phyloP scores from a whole-genome alignment of 2,329 filamentous ascomycete species.

The Aspergillus piperis region DNA sequence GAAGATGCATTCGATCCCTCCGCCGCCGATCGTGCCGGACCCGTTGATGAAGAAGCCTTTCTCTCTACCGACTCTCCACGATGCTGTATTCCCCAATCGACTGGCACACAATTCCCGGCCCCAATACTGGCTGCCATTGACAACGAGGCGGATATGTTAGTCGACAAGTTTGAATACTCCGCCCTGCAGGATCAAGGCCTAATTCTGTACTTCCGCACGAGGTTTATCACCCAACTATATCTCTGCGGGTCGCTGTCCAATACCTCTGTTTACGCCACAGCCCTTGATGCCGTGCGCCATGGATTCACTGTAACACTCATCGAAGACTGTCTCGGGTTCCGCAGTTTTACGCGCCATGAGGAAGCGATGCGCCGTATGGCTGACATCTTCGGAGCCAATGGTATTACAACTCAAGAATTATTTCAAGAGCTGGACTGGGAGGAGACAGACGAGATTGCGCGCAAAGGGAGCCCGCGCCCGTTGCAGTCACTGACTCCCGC shows the following conservation, averaged over 20 bases:
- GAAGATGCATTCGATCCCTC: constrained; percentile 19
- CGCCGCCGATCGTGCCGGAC: not conserved
- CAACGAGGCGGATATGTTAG: constrained; percentile 52
- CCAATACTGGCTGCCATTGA: constrained; percentile 54
- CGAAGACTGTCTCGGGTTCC: constrained; percentile 85
- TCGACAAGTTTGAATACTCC: constrained; percentile 80
- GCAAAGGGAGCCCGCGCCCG: constrained; percentile 18
- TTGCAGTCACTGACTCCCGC: constrained; percentile 24
- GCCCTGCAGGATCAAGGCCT: constrained; percentile 76
- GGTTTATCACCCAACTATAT: constrained; percentile 84
- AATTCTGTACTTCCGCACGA: constrained; percentile 75
- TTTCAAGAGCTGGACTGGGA: constrained; percentile 50
- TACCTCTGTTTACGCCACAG: constrained; percentile 85
- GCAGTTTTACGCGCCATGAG: constrained; percentile 67
- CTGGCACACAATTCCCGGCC: constrained; percentile 54
- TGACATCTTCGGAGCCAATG: constrained; percentile 72
- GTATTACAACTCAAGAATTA: constrained; percentile 63
- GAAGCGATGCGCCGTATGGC: constrained; percentile 70
- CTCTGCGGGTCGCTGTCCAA: constrained; percentile 87
- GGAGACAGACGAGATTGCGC: constrained; percentile 42
- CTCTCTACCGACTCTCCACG: constrained; percentile 35
- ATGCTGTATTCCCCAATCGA: constrained; percentile 44
- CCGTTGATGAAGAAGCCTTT: constrained; percentile 47
- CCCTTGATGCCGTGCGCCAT: constrained; percentile 83
- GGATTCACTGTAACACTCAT: constrained; percentile 84